Evolutionary conservation across 768 basidiomycete genomes (phyloP).

Genomic region (Tulasnella sp.): DNA sequence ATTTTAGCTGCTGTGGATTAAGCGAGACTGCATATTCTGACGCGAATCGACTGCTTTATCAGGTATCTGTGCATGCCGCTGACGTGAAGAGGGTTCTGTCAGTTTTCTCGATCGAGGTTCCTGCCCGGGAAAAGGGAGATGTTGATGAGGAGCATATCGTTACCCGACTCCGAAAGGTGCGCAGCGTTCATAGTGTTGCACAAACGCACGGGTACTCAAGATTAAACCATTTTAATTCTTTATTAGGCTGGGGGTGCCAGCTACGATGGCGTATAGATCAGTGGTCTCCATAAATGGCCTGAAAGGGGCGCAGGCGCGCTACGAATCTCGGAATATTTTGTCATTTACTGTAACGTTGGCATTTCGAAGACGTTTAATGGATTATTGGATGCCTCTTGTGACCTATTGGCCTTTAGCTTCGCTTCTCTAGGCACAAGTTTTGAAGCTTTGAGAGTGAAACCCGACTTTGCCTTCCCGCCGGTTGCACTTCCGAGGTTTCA

Average conservation of each 20-base stretch:
- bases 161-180: slow-evolving; percentile 68
- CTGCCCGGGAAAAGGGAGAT: slow-evolving; percentile 75
- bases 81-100: slow-evolving; percentile 78
- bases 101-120: slow-evolving; percentile 76
- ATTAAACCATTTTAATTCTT: slow-evolving; percentile 20
- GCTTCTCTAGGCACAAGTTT: not conserved
- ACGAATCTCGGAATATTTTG: not conserved
- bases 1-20: slow-evolving; percentile 35
- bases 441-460: too few species aligned
- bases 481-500: too few species aligned
- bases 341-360: not conserved
- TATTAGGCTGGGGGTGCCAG: slow-evolving; percentile 76
- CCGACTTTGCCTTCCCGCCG: too few species aligned
- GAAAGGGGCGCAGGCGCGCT: not conserved
- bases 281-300: not conserved
- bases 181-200: slow-evolving; percentile 26
- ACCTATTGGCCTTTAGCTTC: not conserved
- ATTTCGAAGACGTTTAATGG: not conserved
- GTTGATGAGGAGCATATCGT: slow-evolving; percentile 84
- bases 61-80: slow-evolving; percentile 89
- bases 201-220: slow-evolving; percentile 20
- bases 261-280: slow-evolving; percentile 56
- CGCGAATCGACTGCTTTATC: not conserved
- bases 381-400: not conserved
- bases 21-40: slow-evolving; percentile 34